Evolutionary conservation across 139 green algal species (phyloP).

Genomic region (Chlamydomonas eustigma): DNA sequence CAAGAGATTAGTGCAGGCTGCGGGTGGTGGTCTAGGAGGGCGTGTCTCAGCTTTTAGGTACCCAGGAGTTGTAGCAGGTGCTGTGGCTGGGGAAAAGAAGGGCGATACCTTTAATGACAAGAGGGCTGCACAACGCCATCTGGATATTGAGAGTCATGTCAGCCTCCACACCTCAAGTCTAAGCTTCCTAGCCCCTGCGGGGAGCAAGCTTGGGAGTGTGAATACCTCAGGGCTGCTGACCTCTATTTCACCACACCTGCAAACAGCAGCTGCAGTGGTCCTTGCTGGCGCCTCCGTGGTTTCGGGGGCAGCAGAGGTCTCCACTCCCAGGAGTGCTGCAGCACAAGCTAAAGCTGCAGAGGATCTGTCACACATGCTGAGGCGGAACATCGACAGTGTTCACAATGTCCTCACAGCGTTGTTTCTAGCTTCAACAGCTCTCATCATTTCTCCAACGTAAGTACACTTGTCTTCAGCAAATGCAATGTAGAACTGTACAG

Average conservation of each 20-base stretch:
- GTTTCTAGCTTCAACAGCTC: constrained; percentile 90
- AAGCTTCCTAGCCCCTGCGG: too few relatives aligned
- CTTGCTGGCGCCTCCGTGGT: not conserved
- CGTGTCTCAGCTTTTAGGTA: too few relatives aligned
- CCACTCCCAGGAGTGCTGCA: not conserved
- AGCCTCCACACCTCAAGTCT: too few relatives aligned
- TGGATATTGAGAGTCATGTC: too few relatives aligned
- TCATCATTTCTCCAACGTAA: constrained; percentile 75
- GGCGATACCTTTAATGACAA: too few relatives aligned
- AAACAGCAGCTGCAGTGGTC: not conserved
- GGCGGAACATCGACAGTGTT: constrained; percentile 38
- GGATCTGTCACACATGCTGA: constrained; percentile 5
- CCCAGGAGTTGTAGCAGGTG: too few relatives aligned
- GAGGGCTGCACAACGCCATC: too few relatives aligned
- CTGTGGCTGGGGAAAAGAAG: too few relatives aligned
- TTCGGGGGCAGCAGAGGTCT: not conserved
- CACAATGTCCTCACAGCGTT: constrained; percentile 82
- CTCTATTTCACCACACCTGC: not conserved
- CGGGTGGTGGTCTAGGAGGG: not conserved
- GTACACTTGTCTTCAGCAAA: too few relatives aligned
- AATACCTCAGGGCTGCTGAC: not conserved
- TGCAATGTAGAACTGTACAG: too few relatives aligned
- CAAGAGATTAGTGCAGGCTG: not conserved
- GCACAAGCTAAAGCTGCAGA: not conserved
- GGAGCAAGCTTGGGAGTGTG: too few relatives aligned